These are phyloP conservation scores for Mucor circinelloides DNA, from an alignment of 371 early-diverging fungal species.

Conservation along the genomic window DNA sequence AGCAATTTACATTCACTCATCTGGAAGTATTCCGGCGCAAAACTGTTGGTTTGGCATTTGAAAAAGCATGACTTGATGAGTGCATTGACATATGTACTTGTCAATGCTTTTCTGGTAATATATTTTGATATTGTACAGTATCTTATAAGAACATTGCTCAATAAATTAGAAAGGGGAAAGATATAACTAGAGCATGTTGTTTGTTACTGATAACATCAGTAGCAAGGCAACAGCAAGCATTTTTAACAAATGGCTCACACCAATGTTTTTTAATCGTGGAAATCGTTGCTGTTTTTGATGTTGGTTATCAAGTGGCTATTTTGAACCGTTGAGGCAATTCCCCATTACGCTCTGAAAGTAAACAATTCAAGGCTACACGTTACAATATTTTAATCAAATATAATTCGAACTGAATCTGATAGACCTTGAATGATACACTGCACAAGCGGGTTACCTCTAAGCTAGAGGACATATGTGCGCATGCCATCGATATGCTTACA, in stretches of 20 bases:
- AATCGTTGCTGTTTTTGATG: conserved; percentile 74
- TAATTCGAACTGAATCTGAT: no score
- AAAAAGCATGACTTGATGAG: conserved; percentile 76
- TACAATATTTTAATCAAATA: conserved; percentile 45
- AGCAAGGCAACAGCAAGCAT: conserved; percentile 50
- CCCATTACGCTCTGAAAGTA: conserved; percentile 47
- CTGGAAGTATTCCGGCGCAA: conserved; percentile 91
- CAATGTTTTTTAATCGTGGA: conserved; percentile 51
- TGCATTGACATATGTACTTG: no score
- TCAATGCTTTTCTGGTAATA: conserved; percentile 77
- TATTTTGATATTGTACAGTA: conserved; percentile 82
- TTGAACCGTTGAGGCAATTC: conserved; percentile 82
- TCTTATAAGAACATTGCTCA: conserved; percentile 78
- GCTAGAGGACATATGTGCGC: no score
- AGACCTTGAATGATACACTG: no score
- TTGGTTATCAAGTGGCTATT: conserved; percentile 73
- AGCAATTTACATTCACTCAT: conserved; percentile 89
- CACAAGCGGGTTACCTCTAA: no score
- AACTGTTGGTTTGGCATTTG: conserved; percentile 85
- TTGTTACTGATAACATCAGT: conserved; percentile 86
- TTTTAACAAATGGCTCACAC: neutral
- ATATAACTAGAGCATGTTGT: conserved; percentile 66
- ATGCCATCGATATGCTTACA: no score
- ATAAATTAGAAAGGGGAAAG: conserved; percentile 52
- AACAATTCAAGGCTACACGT: conserved; percentile 37